Conservation (phyloP, 2,329 filamentous ascomycete species). For the Dothideomycetes sp. region DNA sequence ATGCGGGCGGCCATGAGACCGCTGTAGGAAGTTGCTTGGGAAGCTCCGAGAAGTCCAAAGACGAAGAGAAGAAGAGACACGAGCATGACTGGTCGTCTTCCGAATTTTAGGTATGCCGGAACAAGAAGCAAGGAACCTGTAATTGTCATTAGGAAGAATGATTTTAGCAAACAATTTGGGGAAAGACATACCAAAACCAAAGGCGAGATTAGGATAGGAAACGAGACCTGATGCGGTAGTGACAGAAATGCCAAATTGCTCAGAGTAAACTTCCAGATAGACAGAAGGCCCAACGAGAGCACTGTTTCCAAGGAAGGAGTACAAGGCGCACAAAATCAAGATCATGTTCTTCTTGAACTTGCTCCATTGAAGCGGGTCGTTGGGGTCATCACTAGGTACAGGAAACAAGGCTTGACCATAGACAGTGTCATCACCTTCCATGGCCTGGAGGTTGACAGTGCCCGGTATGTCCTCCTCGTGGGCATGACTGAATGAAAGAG, state of each 20-base stretch:
- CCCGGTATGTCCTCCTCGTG: constrained; percentile 49
- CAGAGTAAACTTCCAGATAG: constrained; percentile 47
- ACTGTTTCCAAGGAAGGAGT: constrained; percentile 52
- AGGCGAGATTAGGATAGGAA: constrained; percentile 52
- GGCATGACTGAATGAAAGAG: constrained; percentile 37
- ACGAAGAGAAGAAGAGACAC: constrained; percentile 34
- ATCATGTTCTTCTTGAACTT: constrained; percentile 49
- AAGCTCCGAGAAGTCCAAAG: constrained; percentile 35
- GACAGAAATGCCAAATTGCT: constrained; percentile 43
- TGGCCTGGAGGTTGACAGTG: constrained; percentile 45
- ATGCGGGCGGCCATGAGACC: constrained; percentile 36
- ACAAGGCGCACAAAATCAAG: constrained; percentile 44
- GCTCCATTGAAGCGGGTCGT: constrained; percentile 52
- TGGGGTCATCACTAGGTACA: constrained; percentile 52
- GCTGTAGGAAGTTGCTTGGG: constrained; percentile 31
- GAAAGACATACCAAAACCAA: constrained; percentile 42
- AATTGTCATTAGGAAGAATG: background rate
- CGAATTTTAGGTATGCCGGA: constrained; percentile 47
- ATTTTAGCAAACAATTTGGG: background rate
- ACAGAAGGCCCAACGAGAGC: constrained; percentile 49
- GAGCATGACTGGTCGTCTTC: constrained; percentile 36
- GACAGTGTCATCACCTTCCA: constrained; percentile 50
- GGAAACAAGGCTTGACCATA: constrained; percentile 54
- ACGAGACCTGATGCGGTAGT: constrained; percentile 47
- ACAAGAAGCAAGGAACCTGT: constrained; percentile 45